phyloP scores from a whole-genome alignment of 371 early-diverging fungal genomes.

The Mucor velutinosus region DNA sequence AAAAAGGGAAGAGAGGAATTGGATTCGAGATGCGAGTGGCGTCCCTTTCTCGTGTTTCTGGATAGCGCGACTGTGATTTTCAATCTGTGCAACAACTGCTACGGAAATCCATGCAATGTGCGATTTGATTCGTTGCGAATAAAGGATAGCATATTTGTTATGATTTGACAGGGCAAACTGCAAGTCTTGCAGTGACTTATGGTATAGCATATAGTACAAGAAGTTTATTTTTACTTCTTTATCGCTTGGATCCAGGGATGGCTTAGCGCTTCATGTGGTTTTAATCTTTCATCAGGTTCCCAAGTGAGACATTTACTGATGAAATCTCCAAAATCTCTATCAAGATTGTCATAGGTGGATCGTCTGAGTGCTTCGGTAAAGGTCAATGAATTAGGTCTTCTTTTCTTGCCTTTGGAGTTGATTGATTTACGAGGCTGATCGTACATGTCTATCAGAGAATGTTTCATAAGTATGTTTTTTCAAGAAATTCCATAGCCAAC shows the following conservation, averaged over 20 bases:
- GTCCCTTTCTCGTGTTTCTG: background rate
- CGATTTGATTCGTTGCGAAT: no score
- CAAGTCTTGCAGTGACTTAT: background rate
- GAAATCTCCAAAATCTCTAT: slow-evolving; percentile 81
- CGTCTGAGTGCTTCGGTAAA: slow-evolving; percentile 67
- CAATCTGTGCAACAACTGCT: background rate
- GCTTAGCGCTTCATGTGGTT: slow-evolving; percentile 74
- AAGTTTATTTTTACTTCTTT: slow-evolving; percentile 10
- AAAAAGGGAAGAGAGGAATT: background rate
- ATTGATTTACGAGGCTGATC: slow-evolving; percentile 69
- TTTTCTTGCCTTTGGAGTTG: slow-evolving; percentile 85
- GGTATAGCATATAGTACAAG: background rate
- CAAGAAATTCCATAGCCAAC: background rate
- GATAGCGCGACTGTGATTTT: background rate
- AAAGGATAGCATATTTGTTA: no score
- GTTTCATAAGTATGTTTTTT: background rate
- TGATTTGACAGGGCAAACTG: background rate
- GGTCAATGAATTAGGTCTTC: slow-evolving; percentile 73
- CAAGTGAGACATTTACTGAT: slow-evolving; percentile 80
- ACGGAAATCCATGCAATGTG: no score
- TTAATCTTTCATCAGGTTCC: slow-evolving; percentile 86
- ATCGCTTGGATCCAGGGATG: slow-evolving; percentile 66
- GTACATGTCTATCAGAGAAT: slow-evolving; percentile 50
- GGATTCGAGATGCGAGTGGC: background rate
- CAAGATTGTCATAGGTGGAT: slow-evolving; percentile 45